phyloP scores from a whole-genome alignment of 78 protist species.

The Dictyostelium discoideum region dicty_2.7 NC_007088.5:7357501-7358000 shows the following conservation, averaged over 20 bases:
- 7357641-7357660: too few species aligned
- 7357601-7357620: too few species aligned
- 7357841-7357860: background rate
- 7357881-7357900: background rate
- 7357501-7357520: too few species aligned
- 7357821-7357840: background rate
- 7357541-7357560: background rate
- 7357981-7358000: too few species aligned
- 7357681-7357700: too few species aligned
- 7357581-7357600: background rate
- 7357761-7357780: background rate
- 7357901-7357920: too few species aligned
- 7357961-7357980: too few species aligned
- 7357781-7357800: background rate
- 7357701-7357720: background rate
- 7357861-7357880: background rate
- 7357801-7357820: background rate
- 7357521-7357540: background rate
- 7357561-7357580: too few species aligned
- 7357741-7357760: background rate
- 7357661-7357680: too few species aligned
- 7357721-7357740: background rate
- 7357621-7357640: too few species aligned
- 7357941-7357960: too few species aligned
- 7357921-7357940: too few species aligned